Conservation (phyloP, 768 basidiomycete genomes). For the Clathrus columnatus region DNA sequence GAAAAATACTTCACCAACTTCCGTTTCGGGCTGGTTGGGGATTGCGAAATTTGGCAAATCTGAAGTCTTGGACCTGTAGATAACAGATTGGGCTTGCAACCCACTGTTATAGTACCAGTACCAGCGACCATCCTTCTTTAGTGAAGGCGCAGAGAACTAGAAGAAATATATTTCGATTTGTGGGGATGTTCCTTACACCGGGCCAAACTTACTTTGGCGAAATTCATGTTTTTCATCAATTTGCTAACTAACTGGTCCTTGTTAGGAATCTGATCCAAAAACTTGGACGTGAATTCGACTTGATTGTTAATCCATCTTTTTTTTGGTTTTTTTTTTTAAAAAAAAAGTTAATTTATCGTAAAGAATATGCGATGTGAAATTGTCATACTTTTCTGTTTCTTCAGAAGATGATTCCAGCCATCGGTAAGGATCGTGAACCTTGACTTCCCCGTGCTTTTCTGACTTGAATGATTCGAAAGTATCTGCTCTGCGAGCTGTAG, state of each 20-base stretch:
- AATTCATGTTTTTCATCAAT: constrained; percentile 48
- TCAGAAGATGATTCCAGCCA: constrained; percentile 61
- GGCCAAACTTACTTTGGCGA: constrained; percentile 30
- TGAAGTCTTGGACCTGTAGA: constrained; percentile 50
- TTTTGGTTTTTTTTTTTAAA: background rate
- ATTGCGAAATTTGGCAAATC: constrained; percentile 46
- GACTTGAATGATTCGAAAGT: constrained; percentile 64
- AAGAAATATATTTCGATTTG: constrained; percentile 3
- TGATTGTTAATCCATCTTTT: constrained; percentile 50
- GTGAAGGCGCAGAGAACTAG: constrained; percentile 54
- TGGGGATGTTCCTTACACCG: background rate
- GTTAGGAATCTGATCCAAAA: constrained; percentile 58
- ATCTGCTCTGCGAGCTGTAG: constrained; percentile 53
- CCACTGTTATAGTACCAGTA: constrained; percentile 80
- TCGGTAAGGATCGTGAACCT: constrained; percentile 60
- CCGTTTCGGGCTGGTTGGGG: constrained; percentile 22
- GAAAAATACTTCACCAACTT: constrained; percentile 66
- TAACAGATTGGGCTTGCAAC: constrained; percentile 60
- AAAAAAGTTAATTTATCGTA: background rate
- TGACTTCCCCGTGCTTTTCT: constrained; percentile 49
- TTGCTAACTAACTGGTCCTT: constrained; percentile 47
- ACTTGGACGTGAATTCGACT: constrained; percentile 45
- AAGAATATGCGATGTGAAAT: background rate
- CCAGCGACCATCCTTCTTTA: constrained; percentile 62
- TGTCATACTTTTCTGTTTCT: constrained; percentile 44